A percentile compares a stretch with the other conserved stretches of the same genome.
Evolutionary conservation across 441 rosid genomes (phyloP).

Genomic region (Metrosideros polymorpha): DNA sequence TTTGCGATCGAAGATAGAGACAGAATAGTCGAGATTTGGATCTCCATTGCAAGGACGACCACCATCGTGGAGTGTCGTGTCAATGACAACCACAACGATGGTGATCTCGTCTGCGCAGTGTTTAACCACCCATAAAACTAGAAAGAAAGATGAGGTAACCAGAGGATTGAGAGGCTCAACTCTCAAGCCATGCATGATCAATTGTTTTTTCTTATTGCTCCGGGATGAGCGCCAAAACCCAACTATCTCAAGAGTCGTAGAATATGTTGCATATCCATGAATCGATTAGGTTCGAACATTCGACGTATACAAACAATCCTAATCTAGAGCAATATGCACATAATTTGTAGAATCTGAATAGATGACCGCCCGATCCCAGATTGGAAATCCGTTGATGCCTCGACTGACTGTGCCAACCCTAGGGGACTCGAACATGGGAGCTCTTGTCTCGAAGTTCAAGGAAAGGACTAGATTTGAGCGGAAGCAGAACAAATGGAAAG

Average conservation of each 20-base stretch:
- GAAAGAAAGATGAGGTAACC: background rate
- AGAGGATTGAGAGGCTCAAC: background rate
- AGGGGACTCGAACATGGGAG: background rate
- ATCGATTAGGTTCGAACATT: background rate
- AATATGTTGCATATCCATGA: background rate
- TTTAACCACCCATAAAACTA: background rate
- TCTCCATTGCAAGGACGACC: background rate
- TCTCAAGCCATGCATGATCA: background rate
- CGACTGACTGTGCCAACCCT: background rate
- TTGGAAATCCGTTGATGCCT: background rate
- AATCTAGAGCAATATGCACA: background rate
- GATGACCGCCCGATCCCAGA: background rate
- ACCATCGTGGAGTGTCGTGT: background rate
- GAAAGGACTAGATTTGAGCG: background rate
- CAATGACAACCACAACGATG: background rate
- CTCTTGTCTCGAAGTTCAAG: background rate
- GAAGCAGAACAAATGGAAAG: background rate
- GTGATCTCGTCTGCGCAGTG: background rate
- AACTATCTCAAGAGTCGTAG: background rate
- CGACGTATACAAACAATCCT: background rate
- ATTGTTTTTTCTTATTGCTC: background rate
- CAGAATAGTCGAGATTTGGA: background rate
- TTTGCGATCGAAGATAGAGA: too few relatives aligned
- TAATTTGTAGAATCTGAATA: background rate
- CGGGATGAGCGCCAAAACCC: background rate